Base-by-base conservation (phyloP, 2,329 filamentous ascomycete species). In the Aspergillus sclerotialis region DNA sequence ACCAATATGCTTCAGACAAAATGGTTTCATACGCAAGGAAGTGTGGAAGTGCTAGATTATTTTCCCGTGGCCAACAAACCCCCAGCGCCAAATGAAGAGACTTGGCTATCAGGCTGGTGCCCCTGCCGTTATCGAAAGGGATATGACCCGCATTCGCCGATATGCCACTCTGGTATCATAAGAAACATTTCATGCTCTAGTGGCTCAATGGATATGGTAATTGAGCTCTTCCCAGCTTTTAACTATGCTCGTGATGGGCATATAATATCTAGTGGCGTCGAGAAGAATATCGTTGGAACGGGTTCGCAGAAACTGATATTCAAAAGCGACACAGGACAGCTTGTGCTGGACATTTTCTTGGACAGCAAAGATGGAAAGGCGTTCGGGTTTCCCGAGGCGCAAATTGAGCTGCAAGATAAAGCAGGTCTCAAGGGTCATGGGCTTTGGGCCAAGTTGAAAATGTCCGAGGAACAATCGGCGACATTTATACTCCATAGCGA, bases 1-100 rank as follows among this genome's bases (percentile, higher is more conserved):
- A 80, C 78, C 32, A 84, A 82, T 48, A 81, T 86, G 38, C 64
- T 86, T 4, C 78, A 84, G 55, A 86, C 82, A 2, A 70, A 80
- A n/a, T 85, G 81, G 52, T 79, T 86, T 42, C 73, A 80, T 43
- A 82, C 86, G 48, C 74, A 81, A 34, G 82, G 82, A 2, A 81
- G 84, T 1, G 74, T 82, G 9, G 80, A 83, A 39, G 52, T 86
- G 10, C 68, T 82, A 7, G 82, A 86, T 54, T 86, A 85, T 61
- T 84, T 86, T 44, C 82, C 81, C 1, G n/a, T n/a, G n/a, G 70
- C 82, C 1, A 80, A 81, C n/a, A 78, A 75, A 51, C 73, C 68
- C 29, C 68, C 69, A 61, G 64, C 32, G 69, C 67, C 43, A 61
- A 35, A 35, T n/a, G 32, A 36, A 5, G 40, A 43, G 6, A 32